phyloP scores from a whole-genome alignment of 2,329 filamentous ascomycete species.

The Cladorrhinum sp. region DNA sequence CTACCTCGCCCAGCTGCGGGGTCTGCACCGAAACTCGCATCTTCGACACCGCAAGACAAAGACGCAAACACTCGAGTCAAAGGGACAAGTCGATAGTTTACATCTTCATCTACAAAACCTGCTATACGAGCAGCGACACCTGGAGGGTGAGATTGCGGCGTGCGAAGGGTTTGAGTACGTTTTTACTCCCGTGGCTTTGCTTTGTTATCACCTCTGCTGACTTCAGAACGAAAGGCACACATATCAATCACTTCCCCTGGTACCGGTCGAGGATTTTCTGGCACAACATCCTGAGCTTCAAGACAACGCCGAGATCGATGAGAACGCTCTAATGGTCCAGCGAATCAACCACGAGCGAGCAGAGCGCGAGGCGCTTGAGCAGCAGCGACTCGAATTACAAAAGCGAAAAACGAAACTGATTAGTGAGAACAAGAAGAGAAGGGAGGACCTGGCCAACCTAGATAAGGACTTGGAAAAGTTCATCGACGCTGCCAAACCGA shows the following conservation, averaged over 20 bases:
- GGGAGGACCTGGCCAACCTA: constrained; percentile 86
- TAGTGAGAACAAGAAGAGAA: constrained; percentile 80
- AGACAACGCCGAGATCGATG: constrained; percentile 60
- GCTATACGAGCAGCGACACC: constrained; percentile 90
- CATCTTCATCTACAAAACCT: constrained; percentile 93
- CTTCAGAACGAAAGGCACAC: constrained; percentile 66
- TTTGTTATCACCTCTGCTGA: constrained; percentile 10
- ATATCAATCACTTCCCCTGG: constrained; percentile 80
- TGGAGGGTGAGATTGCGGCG: constrained; percentile 83
- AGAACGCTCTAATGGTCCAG: constrained; percentile 81
- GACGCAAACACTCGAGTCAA: constrained; percentile 76
- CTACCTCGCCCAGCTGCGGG: constrained; percentile 75
- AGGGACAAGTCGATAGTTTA: constrained; percentile 86
- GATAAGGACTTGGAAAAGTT: constrained; percentile 93
- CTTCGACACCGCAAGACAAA: constrained; percentile 84
- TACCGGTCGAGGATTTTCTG: constrained; percentile 80
- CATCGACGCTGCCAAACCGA: constrained; percentile 86
- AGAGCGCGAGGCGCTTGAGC: constrained; percentile 81
- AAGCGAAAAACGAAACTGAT: constrained; percentile 63
- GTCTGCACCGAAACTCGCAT: constrained; percentile 77
- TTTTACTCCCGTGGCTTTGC: background rate
- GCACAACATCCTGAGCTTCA: constrained; percentile 64
- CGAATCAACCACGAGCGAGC: constrained; percentile 87
- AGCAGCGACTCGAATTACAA: constrained; percentile 72
- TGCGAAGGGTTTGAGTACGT: constrained; percentile 90